Evolutionary conservation across 306 rosid species (phyloP), one percentile per base, ranked within the genome.

Genomic region (Vigna reflexopilosa): DNA sequence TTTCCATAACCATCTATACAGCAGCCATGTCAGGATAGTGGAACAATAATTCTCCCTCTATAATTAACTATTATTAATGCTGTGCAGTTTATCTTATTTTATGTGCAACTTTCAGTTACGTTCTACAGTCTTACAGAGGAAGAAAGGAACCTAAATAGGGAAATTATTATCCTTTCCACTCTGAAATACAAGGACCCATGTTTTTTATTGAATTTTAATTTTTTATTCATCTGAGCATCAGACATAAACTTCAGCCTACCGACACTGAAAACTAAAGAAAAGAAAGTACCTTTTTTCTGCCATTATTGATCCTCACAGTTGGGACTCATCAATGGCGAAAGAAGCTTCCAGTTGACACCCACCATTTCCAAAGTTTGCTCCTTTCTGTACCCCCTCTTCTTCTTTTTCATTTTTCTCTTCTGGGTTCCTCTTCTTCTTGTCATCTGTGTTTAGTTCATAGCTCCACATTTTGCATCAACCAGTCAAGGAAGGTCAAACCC

Each of bases 401-500:
- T 67, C 0, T 65, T 66, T 51, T 32, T 13, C 55, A 16, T 15
- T 74, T 67, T 59, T 34, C 17, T 63, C 44, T 66, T 16, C 20
- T 59, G 38, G 82, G 73, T 73, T 16, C 7, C 8, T 19, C 54
- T 67, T 30, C 62, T 12, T 28, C 26, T 68, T 30, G 1, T 24
- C 3, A 7, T 66, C 26, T 22, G 15, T 4, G 48, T 30, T 7
- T 56, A 52, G 63, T 62, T 62, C 15, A 59, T 48, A 59, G 32
- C 48, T 62, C 45, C 73, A 42, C 70, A 56, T 64, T 75, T 67
- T 73, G 34, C 50, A 17, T 6, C 17, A 52, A 19, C 40, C 4
- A 45, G 13, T 36, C 54, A 2, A 50, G 57, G 26, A 62, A 30
- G 75, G 69, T 74, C 78, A 77, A 73, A 66, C 51, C 70, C 58